phyloP scores from a whole-genome alignment of 345 rosid genomes.

The Erysimum cheiranthoides region DNA sequence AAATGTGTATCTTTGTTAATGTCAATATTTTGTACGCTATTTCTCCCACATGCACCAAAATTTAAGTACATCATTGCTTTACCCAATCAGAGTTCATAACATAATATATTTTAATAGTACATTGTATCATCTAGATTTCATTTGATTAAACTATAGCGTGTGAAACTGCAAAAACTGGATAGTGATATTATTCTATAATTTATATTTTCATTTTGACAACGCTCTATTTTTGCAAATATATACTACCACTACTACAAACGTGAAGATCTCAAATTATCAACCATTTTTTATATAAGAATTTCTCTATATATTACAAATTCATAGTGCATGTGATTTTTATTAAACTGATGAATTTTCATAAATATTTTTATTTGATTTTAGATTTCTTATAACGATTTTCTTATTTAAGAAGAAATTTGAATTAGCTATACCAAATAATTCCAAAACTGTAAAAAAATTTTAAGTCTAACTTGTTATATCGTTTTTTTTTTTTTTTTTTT shows the following conservation, averaged over 20 bases:
- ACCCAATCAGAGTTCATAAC: conserved; percentile 27
- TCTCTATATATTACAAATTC: neutral
- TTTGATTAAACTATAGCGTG: neutral
- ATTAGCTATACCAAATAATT: no score
- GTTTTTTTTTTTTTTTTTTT: no score
- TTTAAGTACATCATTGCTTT: conserved; percentile 33
- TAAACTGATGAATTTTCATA: neutral
- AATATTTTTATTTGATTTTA: neutral
- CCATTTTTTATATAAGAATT: neutral
- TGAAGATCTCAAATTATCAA: neutral
- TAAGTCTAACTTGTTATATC: no score
- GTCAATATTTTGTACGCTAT: conserved; percentile 31
- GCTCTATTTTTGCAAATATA: no score
- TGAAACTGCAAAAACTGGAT: neutral
- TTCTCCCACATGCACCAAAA: conserved; percentile 38
- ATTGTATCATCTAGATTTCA: neutral
- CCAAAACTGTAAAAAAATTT: no score
- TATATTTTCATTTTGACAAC: no score
- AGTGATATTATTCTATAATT: no score
- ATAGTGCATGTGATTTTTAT: conserved; percentile 1
- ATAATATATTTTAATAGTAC: neutral
- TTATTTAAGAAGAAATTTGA: no score
- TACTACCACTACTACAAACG: neutral
- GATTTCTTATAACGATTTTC: no score
- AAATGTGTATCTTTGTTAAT: conserved; percentile 37